Conservation (phyloP, 371 early-diverging fungal species). For the Smittium culicis region DNA sequence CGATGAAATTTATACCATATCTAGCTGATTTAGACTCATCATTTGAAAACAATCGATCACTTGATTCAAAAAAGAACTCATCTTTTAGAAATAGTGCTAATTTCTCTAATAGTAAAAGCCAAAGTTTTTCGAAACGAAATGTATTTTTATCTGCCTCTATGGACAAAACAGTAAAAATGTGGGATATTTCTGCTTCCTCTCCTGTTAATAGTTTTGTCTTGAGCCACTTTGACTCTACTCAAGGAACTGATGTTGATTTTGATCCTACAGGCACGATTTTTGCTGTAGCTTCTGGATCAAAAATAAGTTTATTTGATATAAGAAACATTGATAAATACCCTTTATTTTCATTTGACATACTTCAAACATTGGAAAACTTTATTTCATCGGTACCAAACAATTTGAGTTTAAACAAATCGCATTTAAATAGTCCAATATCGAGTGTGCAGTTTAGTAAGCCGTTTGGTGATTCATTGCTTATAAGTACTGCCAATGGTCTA, state of each 20-base stretch:
- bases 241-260: constrained; percentile 44
- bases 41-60: neutral
- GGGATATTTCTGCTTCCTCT: constrained; percentile 17
- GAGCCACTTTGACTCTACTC: constrained; percentile 24
- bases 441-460: constrained; percentile 17
- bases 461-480: constrained; percentile 35
- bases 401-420: constrained; percentile 7
- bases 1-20: constrained; percentile 15
- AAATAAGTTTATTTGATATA: constrained; percentile 54
- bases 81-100: neutral
- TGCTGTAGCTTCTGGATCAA: constrained; percentile 45
- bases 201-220: constrained; percentile 5
- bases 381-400: neutral
- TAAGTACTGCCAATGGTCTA: constrained; percentile 49
- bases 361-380: neutral
- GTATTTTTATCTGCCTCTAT: constrained; percentile 23
- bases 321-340: constrained; percentile 40
- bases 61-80: neutral
- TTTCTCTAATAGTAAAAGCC: too few relatives aligned
- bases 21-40: neutral
- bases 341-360: constrained; percentile 6
- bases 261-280: constrained; percentile 71
- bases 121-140: neutral
- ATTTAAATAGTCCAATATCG: constrained; percentile 9
- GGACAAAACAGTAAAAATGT: constrained; percentile 30